Evolutionary conservation across 2,329 filamentous ascomycete genomes (phyloP), one percentile per base, ranked within the genome.

Genomic region (Aspergillus nomiae): DNA sequence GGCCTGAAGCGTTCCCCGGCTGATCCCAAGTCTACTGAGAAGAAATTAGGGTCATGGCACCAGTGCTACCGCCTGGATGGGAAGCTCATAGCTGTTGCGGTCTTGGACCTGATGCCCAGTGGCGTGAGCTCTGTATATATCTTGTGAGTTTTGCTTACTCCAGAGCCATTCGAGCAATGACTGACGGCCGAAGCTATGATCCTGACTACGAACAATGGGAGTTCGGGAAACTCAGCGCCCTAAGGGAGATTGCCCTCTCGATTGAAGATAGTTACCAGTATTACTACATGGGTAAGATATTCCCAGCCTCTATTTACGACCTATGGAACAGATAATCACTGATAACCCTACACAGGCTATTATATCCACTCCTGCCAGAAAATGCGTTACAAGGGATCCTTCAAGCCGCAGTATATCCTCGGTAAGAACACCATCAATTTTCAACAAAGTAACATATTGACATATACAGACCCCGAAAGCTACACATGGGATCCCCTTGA

Each of bases 181-280:
- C 60, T 51, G 41, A 60, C 55, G 61, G 59, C 34, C 55, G 56
- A 64, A 83, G 81, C 65, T 89, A 90, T 71, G 86, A 89, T 68
- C 83, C 82, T 11, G 85, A 87, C 61, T 86, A 85, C 69, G 84
- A 85, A 65, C 79, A 84, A 55, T 89, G 83, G 82, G 85, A 85
- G 61, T 85, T 89, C 69, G 87, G 87, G 6, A 89, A 89, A 71
- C 73, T 89, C 56, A 87, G 85, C 65, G 87, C 87, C 6, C 73
- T 89, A 68, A 79, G 86, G 59, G 87, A 90, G 71, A 84, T 87
- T 30, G 80, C 82, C 1, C 77, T 89, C 30, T 80, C 86, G 0
- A 65, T 83, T 1, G 86, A 89, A 68, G 81, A 77, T 5, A 78
- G 76, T 0, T 88, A 89, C 67, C 71, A 82, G 60, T 88, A 85